Percentiles rank a stretch among this genome's conserved stretches.
Evolutionary conservation across 2,329 filamentous ascomycete genomes (phyloP).

Genomic region (Lachnellula cervina): DNA sequence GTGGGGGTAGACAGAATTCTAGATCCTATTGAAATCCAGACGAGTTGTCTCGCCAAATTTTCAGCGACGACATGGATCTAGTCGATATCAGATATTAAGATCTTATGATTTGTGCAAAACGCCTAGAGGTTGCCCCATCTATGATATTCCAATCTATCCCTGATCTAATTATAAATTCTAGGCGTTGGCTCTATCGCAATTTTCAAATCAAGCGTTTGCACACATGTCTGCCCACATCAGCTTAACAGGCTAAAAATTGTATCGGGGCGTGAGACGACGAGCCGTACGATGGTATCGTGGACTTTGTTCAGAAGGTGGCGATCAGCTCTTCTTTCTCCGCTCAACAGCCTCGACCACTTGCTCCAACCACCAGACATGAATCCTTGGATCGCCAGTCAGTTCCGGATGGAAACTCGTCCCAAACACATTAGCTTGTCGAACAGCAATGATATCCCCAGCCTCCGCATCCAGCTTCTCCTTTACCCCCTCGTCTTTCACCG

Average conservation of each 20-base stretch:
- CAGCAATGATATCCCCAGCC: slow-evolving; percentile 76
- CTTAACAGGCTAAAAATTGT: too few species aligned
- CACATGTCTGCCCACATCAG: too few species aligned
- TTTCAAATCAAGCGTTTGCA: too few species aligned
- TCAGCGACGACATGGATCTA: too few species aligned
- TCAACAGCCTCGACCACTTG: slow-evolving; percentile 51
- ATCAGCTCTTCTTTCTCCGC: slow-evolving; percentile 9
- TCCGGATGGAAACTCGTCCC: slow-evolving; percentile 96
- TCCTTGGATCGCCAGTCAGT: slow-evolving; percentile 78
- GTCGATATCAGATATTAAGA: too few species aligned
- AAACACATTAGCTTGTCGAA: slow-evolving; percentile 85
- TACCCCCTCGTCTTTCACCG: slow-evolving; percentile 35
- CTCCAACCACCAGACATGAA: slow-evolving; percentile 89
- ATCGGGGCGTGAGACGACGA: too few species aligned
- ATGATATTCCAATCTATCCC: too few species aligned
- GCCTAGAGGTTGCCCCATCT: too few species aligned
- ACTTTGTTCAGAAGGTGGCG: background rate
- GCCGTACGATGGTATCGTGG: background rate
- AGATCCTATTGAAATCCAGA: background rate
- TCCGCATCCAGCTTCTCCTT: slow-evolving; percentile 34
- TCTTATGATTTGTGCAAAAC: too few species aligned
- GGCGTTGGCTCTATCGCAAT: too few species aligned
- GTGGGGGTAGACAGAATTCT: background rate
- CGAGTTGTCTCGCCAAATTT: background rate
- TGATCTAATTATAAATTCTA: too few species aligned